These are phyloP conservation scores for Fusarium nematophilum DNA, from an alignment of 2,329 filamentous ascomycete species.

Conservation along the genomic window DNA sequence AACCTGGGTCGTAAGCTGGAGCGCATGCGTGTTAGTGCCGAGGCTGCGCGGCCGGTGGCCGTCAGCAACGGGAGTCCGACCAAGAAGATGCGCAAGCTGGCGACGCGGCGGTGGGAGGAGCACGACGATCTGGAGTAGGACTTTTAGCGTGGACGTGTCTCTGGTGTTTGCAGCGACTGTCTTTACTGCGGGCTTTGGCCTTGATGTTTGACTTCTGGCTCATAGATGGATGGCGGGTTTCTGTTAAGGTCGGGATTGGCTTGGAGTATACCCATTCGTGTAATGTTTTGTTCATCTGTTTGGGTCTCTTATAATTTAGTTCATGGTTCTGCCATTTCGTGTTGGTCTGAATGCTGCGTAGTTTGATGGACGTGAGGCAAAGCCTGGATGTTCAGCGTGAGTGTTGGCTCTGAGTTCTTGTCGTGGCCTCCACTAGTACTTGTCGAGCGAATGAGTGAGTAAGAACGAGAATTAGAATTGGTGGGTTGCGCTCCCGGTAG, in stretches of 20 bases:
- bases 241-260: slow-evolving; percentile 25
- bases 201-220: slow-evolving; percentile 14
- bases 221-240: slow-evolving; percentile 21
- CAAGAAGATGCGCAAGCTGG: slow-evolving; percentile 65
- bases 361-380: too few relatives aligned
- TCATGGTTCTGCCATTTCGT: too few relatives aligned
- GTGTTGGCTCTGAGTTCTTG: too few relatives aligned
- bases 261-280: slow-evolving; percentile 43
- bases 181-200: slow-evolving; percentile 1
- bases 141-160: slow-evolving; percentile 16
- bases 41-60: slow-evolving; percentile 41
- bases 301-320: slow-evolving; percentile 20
- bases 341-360: too few relatives aligned
- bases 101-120: slow-evolving; percentile 61
- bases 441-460: too few relatives aligned
- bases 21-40: slow-evolving; percentile 59
- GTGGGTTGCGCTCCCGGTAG: too few relatives aligned
- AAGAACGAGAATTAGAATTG: too few relatives aligned
- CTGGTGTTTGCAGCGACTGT: slow-evolving; percentile 5
- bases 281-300: slow-evolving; percentile 35
- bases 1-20: slow-evolving; percentile 62
- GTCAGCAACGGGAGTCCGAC: slow-evolving; percentile 57
- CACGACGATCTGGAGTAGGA: slow-evolving; percentile 51
- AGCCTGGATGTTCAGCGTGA: too few relatives aligned
- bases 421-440: too few relatives aligned